Base-by-base conservation (phyloP, 805 yeast species). In the Brettanomyces nanus region DNA sequence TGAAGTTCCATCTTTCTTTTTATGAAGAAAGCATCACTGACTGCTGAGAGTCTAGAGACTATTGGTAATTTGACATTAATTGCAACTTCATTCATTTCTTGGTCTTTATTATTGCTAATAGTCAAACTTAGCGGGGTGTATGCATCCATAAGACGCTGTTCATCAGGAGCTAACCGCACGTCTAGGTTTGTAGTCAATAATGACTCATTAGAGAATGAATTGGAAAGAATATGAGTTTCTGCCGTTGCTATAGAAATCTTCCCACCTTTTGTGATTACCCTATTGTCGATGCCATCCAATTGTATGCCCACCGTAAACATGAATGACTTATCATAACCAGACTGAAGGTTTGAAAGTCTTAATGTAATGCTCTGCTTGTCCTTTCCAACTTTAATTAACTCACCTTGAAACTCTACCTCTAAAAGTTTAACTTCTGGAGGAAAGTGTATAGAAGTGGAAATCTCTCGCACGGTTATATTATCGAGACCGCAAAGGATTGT, bases 1-100 rank as follows among this genome's bases (percentile, higher is more conserved):
- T 58, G 32, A 15, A 61, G 35, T 40, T 68, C 70, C 4, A 64
- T 58, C 38, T 62, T 57, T 28, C 64, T 50, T 41, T 58, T 56
- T 1, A 65, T 58, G 40, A 54, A 60, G 1, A 51, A 36, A 0
- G 58, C 56, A 45, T 67, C 66, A 30, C 57, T 58, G 28, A 57
- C 49, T 2, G 58, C 51, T 2, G 69, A 56, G 21, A 63, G 44
- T 13, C 48, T 43, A 6, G 61, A 47, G 17, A 49, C 42, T 27
- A 56, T 52, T 1, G 57, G 44, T 21, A 54, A 37, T 20, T 47
- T 23, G 28, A 9, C 43, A 6, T 45, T 43, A 4, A 42, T 35
- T 17, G 45, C 7, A 23, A 7, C 26, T 15, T 31, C 34, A 13
- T 18, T 31, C 5, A 20, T 14, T 20, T 31, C 26, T 11, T 6